A percentile compares a stretch with the other conserved stretches of the same genome.
These are phyloP conservation scores for Penicillium italicum DNA, from an alignment of 2,329 filamentous ascomycete genomes.

Conservation along the genomic window DNA sequence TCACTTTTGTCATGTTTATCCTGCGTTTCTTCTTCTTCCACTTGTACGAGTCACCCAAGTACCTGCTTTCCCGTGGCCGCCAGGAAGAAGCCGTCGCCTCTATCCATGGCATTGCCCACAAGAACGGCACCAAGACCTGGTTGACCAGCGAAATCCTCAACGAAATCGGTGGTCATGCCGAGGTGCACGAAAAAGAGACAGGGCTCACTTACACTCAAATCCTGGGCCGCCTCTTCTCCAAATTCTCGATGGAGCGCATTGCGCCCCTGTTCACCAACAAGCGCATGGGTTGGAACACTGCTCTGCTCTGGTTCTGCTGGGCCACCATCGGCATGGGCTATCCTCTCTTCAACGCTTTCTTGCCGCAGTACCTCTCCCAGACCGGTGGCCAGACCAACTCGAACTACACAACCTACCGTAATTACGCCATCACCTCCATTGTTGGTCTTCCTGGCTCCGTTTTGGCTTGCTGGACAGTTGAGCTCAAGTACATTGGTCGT, in stretches of 20 bases:
- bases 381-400: conserved; percentile 54
- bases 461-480: conserved; percentile 69
- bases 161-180: conserved; percentile 48
- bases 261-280: conserved; percentile 57
- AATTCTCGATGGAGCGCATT: conserved; percentile 65
- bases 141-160: conserved; percentile 67
- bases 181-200: conserved; percentile 36
- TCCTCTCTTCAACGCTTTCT: conserved; percentile 82
- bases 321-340: conserved; percentile 80
- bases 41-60: conserved; percentile 83
- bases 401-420: conserved; percentile 59
- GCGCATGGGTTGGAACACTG: conserved; percentile 48
- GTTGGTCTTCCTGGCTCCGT: conserved; percentile 73
- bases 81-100: conserved; percentile 76
- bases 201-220: conserved; percentile 46
- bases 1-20: conserved; percentile 74
- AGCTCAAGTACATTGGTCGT: conserved; percentile 60
- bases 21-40: conserved; percentile 76
- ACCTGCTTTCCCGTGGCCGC: conserved; percentile 67
- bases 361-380: conserved; percentile 75
- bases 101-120: conserved; percentile 70
- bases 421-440: conserved; percentile 76
- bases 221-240: conserved; percentile 57
- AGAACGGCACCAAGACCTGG: conserved; percentile 67
- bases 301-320: conserved; percentile 75